Conservation (phyloP, 2,329 filamentous ascomycete genomes). For the Dothistroma pini region DNA sequence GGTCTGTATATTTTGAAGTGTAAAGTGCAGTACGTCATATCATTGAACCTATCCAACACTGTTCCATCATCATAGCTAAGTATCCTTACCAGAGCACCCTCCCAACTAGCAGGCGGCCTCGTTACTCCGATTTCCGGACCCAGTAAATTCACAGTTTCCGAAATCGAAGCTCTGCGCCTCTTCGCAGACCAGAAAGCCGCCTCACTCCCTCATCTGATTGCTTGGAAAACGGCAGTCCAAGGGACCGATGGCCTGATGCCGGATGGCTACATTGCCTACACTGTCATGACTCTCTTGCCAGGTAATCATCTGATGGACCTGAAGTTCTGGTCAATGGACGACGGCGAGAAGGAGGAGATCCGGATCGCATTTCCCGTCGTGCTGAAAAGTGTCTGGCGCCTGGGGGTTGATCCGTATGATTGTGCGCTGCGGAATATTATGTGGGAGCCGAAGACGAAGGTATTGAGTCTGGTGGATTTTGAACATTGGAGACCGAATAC, state of each 20-base stretch:
- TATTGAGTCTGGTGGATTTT: conserved; percentile 31
- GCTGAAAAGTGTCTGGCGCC: conserved; percentile 25
- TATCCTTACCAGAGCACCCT: conserved; percentile 21
- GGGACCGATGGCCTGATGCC: conserved; percentile 23
- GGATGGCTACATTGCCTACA: conserved; percentile 30
- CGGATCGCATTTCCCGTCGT: conserved; percentile 23
- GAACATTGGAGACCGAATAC: conserved; percentile 28
- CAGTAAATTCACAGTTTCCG: conserved; percentile 27
- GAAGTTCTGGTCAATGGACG: conserved; percentile 30
- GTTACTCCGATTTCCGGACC: conserved; percentile 24
- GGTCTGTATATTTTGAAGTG: conserved; percentile 28
- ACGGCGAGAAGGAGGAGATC: conserved; percentile 21
- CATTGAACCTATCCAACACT: not conserved
- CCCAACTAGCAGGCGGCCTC: conserved; percentile 24
- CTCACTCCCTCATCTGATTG: conserved; percentile 28
- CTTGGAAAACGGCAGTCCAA: conserved; percentile 23
- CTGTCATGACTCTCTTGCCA: conserved; percentile 30
- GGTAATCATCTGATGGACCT: conserved; percentile 29
- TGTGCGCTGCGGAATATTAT: conserved; percentile 32
- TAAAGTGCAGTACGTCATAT: conserved; percentile 28
- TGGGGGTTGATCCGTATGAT: conserved; percentile 31
- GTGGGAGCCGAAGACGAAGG: conserved; percentile 25
- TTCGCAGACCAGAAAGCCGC: conserved; percentile 19
- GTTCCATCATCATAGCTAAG: not conserved
- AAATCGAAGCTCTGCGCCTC: conserved; percentile 26